Evolutionary conservation across 2,329 filamentous ascomycete species (phyloP), one percentile per base, ranked within the genome.

Genomic region (Colletotrichum sp.): DNA sequence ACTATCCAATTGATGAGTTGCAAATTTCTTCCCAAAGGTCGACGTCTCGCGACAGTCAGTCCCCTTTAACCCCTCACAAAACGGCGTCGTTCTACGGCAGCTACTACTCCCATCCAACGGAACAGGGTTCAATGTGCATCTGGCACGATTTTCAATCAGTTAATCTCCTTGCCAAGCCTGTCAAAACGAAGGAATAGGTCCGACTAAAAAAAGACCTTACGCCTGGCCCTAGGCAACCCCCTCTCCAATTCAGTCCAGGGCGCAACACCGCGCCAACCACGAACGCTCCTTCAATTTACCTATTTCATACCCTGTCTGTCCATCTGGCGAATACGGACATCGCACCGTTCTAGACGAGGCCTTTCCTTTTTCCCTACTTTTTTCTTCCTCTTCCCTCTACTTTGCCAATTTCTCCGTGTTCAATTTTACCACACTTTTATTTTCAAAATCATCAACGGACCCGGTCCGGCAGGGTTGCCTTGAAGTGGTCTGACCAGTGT

Each of bases 401-500:
- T n/a, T 32, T 55, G 22, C 26, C 34, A n/a, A 67, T 22, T 34
- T 24, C 39, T 55, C 39, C 28, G 15, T 55, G 18, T 69, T 71
- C 36, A 22, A 15, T 30, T 55, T 52, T 36, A 70, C 55, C 68
- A 34, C 57, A 34, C 26, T 39, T 30, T 39, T 18, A 18, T 39
- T 59, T 18, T n/a, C 44, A 52, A 52, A 39, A 55, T 30, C 44
- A 28, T 28, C 39, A 64, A 36, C 69, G 63, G 70, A 22, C 26
- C 63, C 34, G 65, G 15, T 39, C 57, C 22, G 69, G 32, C 73
- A 75, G 69, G 69, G 69, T 73, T 75, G 32, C 39, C 26, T 48
- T 18, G 60, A 75, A 75, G 73, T 75, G 69, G 73, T 57, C 73
- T 75, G 73, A 73, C 69, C 63, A 22, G 71, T 68, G 73, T 73